A percentile compares a stretch with the other conserved stretches of the same genome.
These are phyloP conservation scores for Cerrena zonata DNA, from an alignment of 1,284 basidiomycete genomes.

Conservation along the genomic window DNA sequence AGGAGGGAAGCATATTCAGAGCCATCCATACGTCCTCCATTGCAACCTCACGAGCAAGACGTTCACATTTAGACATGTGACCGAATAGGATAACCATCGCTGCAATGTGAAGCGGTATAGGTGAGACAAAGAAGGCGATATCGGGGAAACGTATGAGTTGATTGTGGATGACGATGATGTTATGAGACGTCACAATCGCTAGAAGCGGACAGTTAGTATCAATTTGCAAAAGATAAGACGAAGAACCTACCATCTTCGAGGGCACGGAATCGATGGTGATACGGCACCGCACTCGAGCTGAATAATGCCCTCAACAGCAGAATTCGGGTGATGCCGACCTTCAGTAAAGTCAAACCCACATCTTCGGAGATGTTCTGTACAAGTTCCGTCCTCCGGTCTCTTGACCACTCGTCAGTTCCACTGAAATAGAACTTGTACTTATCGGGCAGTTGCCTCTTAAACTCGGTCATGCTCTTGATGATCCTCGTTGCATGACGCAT, in stretches of 20 bases:
- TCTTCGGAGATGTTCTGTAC: slow-evolving; percentile 71
- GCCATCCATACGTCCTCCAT: slow-evolving; percentile 78
- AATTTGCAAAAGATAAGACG: slow-evolving; percentile 9
- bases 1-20: slow-evolving; percentile 75
- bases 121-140: slow-evolving; percentile 78
- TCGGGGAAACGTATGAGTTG: slow-evolving; percentile 76
- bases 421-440: slow-evolving; percentile 66
- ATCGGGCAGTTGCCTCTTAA: slow-evolving; percentile 60
- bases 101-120: slow-evolving; percentile 77
- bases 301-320: slow-evolving; percentile 70
- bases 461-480: slow-evolving; percentile 65
- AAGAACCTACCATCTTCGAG: slow-evolving; percentile 60
- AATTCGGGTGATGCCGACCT: slow-evolving; percentile 74
- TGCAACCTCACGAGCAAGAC: slow-evolving; percentile 55
- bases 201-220: slow-evolving; percentile 4
- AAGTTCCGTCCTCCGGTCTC: slow-evolving; percentile 57
- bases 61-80: slow-evolving; percentile 69
- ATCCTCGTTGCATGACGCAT: slow-evolving; percentile 72
- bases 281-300: slow-evolving; percentile 63
- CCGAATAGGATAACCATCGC: slow-evolving; percentile 84
- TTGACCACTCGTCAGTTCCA: slow-evolving; percentile 65
- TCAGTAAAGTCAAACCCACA: slow-evolving; percentile 71
- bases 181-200: slow-evolving; percentile 80
- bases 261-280: slow-evolving; percentile 57
- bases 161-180: slow-evolving; percentile 74